phyloP scores from a whole-genome alignment of 2,329 filamentous ascomycete genomes.

The Geosmithia putterillii region DNA sequence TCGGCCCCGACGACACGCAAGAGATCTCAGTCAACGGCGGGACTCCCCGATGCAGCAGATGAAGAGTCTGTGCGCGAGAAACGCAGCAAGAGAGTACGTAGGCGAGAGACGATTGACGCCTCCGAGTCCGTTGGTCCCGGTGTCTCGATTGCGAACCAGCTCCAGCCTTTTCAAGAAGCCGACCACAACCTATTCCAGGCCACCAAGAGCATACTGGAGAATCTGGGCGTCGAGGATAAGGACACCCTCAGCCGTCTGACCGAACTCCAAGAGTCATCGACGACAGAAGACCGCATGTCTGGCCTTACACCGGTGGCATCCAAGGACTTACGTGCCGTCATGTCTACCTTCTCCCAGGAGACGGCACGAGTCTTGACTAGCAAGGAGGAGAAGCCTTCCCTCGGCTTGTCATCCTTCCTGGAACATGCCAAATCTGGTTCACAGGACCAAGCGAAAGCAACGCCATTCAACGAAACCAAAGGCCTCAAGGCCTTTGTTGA shows the following conservation, averaged over 20 bases:
- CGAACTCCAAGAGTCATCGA: constrained; percentile 39
- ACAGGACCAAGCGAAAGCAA: constrained; percentile 32
- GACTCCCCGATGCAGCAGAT: constrained; percentile 40
- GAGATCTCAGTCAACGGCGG: constrained; percentile 49
- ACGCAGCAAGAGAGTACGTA: constrained; percentile 52
- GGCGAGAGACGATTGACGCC: constrained; percentile 37
- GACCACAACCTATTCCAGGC: constrained; percentile 44
- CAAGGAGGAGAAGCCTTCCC: constrained; percentile 37
- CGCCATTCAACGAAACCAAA: constrained; percentile 37
- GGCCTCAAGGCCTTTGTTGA: constrained; percentile 40
- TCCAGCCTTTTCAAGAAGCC: constrained; percentile 43
- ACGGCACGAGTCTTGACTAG: constrained; percentile 37
- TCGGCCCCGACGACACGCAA: constrained; percentile 39
- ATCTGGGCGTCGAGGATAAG: constrained; percentile 39
- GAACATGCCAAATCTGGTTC: constrained; percentile 48
- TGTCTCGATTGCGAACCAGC: constrained; percentile 37
- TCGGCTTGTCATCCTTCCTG: constrained; percentile 48
- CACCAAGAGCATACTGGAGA: constrained; percentile 41
- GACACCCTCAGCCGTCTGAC: constrained; percentile 29
- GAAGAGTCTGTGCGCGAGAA: constrained; percentile 48
- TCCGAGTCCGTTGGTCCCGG: constrained; percentile 42
- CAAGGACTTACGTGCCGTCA: constrained; percentile 33
- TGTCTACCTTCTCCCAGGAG: constrained; percentile 41
- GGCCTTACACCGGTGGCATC: constrained; percentile 34
- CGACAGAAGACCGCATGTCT: constrained; percentile 34